Conservation (phyloP, 345 rosid species). For the Aquilaria sinensis region DNA sequence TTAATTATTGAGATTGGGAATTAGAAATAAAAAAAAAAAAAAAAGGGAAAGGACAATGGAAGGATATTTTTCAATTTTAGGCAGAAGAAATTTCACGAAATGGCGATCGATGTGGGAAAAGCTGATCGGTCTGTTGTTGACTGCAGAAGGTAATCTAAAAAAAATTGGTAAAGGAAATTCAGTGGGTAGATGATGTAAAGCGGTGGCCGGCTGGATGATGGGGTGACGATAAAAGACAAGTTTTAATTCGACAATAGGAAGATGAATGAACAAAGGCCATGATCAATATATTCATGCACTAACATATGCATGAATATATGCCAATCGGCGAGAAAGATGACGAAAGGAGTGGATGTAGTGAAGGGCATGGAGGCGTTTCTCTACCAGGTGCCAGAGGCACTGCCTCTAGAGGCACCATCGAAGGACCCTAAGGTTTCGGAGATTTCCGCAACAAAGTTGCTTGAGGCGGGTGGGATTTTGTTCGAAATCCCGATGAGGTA, state of each 20-base stretch:
- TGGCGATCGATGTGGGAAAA: conserved; percentile 3
- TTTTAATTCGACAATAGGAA: no score
- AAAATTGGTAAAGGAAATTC: neutral
- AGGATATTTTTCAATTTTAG: neutral
- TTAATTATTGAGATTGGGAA: no score
- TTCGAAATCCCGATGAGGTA: conserved; percentile 81
- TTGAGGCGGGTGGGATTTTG: conserved; percentile 48
- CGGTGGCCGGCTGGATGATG: conserved; percentile 1
- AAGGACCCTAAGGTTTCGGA: conserved; percentile 42
- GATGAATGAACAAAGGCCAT: no score
- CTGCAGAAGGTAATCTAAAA: no score
- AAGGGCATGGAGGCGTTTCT: conserved; percentile 52
- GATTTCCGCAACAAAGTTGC: conserved; percentile 45
- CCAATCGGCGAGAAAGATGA: conserved; percentile 55
- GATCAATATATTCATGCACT: no score
- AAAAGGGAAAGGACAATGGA: no score
- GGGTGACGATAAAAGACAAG: no score
- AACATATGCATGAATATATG: neutral
- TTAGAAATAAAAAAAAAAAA: neutral
- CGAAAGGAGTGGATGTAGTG: conserved; percentile 53
- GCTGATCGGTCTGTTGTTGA: neutral
- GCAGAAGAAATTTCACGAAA: conserved; percentile 2
- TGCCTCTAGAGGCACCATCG: conserved; percentile 50
- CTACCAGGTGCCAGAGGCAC: conserved; percentile 58
- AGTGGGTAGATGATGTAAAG: neutral